A percentile compares a stretch with the other conserved stretches of the same genome.
phyloP scores from a whole-genome alignment of 345 rosid genomes.

The Brassica carinata region DNA sequence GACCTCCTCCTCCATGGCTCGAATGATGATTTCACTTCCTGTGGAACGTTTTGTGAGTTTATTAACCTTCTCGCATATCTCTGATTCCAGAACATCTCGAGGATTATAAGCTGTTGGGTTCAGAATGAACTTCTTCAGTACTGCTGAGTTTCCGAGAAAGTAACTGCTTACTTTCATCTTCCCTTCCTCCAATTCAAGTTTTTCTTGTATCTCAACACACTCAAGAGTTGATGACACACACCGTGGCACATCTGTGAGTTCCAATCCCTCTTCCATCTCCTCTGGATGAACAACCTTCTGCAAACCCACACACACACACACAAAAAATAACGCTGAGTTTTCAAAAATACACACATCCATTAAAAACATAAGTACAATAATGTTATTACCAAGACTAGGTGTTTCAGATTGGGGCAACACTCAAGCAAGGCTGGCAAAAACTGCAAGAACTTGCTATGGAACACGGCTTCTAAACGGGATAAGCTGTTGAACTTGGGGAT shows the following conservation, averaged over 20 bases:
- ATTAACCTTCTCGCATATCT: background rate
- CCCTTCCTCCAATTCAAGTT: background rate
- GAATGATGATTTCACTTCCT: slow-evolving; percentile 3
- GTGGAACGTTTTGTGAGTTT: slow-evolving; percentile 4
- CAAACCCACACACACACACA: background rate
- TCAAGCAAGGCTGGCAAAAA: slow-evolving; percentile 12
- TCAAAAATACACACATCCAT: too few relatives aligned
- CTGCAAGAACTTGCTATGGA: background rate
- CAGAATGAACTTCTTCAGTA: slow-evolving; percentile 11
- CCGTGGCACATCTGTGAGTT: background rate
- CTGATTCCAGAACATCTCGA: background rate
- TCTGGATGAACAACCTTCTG: background rate
- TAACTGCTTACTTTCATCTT: slow-evolving; percentile 1
- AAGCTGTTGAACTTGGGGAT: slow-evolving; percentile 21
- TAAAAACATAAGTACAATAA: background rate
- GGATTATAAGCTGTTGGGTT: background rate
- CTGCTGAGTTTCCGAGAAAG: slow-evolving; percentile 26
- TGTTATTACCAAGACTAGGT: slow-evolving; percentile 22
- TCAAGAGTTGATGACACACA: slow-evolving; percentile 19
- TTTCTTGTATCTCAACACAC: slow-evolving; percentile 15
- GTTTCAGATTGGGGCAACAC: slow-evolving; percentile 27
- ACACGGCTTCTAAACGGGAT: background rate
- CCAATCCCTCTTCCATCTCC: background rate
- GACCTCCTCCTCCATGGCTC: background rate
- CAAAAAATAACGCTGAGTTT: too few relatives aligned